Evolutionary conservation across 2,329 filamentous ascomycete genomes (phyloP).

Genomic region (Colletotrichum echinochloae): DNA sequence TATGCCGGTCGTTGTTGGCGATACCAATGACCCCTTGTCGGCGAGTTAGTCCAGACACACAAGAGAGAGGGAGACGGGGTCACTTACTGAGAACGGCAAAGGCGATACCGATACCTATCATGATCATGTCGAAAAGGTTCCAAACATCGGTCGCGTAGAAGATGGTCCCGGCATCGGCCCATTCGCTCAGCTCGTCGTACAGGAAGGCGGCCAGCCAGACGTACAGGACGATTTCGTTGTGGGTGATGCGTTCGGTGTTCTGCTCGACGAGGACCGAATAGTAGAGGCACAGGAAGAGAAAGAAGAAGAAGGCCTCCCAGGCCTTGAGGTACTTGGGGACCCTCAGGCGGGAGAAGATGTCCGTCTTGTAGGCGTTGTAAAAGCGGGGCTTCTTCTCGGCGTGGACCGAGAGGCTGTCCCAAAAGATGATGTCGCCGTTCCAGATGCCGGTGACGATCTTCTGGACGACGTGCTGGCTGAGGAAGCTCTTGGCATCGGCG

Average conservation of each 20-base stretch:
- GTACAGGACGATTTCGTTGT: conserved; percentile 79
- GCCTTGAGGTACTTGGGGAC: conserved; percentile 88
- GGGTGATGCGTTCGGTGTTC: conserved; percentile 73
- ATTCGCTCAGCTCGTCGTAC: conserved; percentile 88
- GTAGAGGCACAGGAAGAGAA: conserved; percentile 81
- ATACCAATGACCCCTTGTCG: conserved; percentile 77
- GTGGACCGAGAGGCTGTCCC: conserved; percentile 80
- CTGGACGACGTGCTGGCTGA: conserved; percentile 84
- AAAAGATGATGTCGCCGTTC: conserved; percentile 89
- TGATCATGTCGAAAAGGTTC: conserved; percentile 79
- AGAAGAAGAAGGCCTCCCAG: conserved; percentile 86
- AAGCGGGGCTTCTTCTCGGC: conserved; percentile 81
- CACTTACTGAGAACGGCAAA: conserved; percentile 79
- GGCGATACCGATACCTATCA: conserved; percentile 77
- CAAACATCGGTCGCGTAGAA: conserved; percentile 89
- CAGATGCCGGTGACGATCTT: conserved; percentile 87
- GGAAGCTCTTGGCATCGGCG: conserved; percentile 84
- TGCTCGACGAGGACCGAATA: conserved; percentile 86
- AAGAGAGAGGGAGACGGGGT: not conserved
- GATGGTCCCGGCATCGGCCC: conserved; percentile 85
- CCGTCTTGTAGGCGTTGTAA: conserved; percentile 75
- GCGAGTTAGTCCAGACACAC: not conserved
- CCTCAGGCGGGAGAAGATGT: conserved; percentile 79
- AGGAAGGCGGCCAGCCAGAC: conserved; percentile 89
- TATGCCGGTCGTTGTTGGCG: conserved; percentile 65